Percentiles rank a stretch among this genome's conserved stretches.
These are phyloP conservation scores for Cladosporium sp. DNA, from an alignment of 2,329 filamentous ascomycete genomes.

Conservation along the genomic window DNA sequence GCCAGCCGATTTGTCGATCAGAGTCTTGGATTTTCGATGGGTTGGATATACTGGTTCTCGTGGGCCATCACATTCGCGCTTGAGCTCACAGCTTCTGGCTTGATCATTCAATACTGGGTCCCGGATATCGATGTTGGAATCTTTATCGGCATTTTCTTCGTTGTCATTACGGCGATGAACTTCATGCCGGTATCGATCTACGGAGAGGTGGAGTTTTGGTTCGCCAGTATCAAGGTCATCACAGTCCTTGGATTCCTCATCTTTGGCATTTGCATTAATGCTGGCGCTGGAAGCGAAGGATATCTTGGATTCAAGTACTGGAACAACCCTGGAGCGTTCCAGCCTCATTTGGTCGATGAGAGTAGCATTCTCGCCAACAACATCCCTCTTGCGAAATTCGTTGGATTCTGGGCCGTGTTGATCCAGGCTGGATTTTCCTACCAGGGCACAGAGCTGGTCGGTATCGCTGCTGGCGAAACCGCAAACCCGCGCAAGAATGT, in stretches of 20 bases:
- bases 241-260: slow-evolving; percentile 45
- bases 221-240: slow-evolving; percentile 49
- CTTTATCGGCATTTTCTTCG: slow-evolving; percentile 32
- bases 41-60: slow-evolving; percentile 43
- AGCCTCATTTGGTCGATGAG: slow-evolving; percentile 21
- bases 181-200: slow-evolving; percentile 49
- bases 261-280: slow-evolving; percentile 39
- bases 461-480: slow-evolving; percentile 50
- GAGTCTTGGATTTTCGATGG: slow-evolving; percentile 46
- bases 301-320: slow-evolving; percentile 58
- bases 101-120: slow-evolving; percentile 39
- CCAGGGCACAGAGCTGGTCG: slow-evolving; percentile 51
- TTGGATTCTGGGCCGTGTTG: slow-evolving; percentile 54
- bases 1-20: slow-evolving; percentile 43
- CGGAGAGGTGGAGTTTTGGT: slow-evolving; percentile 54
- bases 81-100: slow-evolving; percentile 35
- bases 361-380: slow-evolving; percentile 23
- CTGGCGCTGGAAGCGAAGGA: slow-evolving; percentile 44
- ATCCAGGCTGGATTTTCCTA: slow-evolving; percentile 56
- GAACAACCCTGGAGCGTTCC: slow-evolving; percentile 36
- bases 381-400: slow-evolving; percentile 30
- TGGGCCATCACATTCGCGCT: slow-evolving; percentile 40
- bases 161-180: slow-evolving; percentile 43
- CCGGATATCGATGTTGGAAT: slow-evolving; percentile 39
- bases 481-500: slow-evolving; percentile 48